These are phyloP conservation scores for Metschnikowia lachancei DNA, from an alignment of 805 yeast genomes.

Conservation along the genomic window DNA sequence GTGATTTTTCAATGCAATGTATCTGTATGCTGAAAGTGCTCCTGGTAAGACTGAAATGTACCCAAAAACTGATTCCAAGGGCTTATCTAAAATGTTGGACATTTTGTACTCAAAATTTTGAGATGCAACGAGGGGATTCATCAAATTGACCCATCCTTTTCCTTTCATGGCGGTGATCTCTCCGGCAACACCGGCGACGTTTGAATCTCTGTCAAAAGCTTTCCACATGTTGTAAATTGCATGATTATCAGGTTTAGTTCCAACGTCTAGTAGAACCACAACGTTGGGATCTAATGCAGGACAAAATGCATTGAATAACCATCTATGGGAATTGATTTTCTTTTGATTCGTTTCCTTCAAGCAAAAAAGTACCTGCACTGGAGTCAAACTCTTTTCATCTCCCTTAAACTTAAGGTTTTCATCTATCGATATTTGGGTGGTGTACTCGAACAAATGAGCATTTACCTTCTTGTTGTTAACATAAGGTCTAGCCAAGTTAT, in stretches of 20 bases:
- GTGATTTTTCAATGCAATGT: constrained; percentile 78
- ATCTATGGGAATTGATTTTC: constrained; percentile 94
- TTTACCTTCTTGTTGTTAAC: constrained; percentile 90
- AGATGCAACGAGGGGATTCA: constrained; percentile 92
- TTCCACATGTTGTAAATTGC: constrained; percentile 96
- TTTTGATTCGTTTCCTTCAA: constrained; percentile 88
- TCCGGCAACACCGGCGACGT: constrained; percentile 99
- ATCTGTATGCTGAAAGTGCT: constrained; percentile 92
- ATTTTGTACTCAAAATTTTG: constrained; percentile 96
- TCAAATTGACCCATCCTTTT: constrained; percentile 71
- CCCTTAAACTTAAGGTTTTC: constrained; percentile 87
- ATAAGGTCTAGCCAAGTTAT: constrained; percentile 91
- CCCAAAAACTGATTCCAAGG: constrained; percentile 88
- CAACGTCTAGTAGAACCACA: constrained; percentile 89
- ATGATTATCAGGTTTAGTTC: constrained; percentile 87
- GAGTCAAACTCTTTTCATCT: constrained; percentile 84
- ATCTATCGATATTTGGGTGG: constrained; percentile 92
- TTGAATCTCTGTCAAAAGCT: constrained; percentile 92
- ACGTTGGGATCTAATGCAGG: constrained; percentile 91
- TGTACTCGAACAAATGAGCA: constrained; percentile 93
- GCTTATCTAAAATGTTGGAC: constrained; percentile 95
- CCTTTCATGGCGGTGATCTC: constrained; percentile 96
- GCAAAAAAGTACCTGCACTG: constrained; percentile 91
- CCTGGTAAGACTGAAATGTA: constrained; percentile 94
- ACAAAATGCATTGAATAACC: constrained; percentile 95